phyloP scores from a whole-genome alignment of 1,139 yeast genomes.

The Candida pseudocylindracea region DNA sequence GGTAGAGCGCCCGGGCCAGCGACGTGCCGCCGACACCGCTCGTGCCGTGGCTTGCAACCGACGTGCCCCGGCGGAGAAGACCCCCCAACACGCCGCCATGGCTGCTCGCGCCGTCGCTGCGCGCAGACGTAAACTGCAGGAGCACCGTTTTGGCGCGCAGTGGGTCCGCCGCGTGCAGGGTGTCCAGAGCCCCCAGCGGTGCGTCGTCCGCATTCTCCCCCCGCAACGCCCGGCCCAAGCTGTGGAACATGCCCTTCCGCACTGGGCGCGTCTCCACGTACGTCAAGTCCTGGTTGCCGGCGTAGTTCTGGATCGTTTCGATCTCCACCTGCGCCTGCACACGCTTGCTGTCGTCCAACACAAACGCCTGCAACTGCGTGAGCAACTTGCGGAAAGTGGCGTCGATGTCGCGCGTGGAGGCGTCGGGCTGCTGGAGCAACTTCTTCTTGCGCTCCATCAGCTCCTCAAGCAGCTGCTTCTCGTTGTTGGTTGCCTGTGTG shows the following conservation, averaged over 20 bases:
- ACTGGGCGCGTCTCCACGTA: slow-evolving; percentile 13
- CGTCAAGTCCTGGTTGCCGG: slow-evolving; percentile 51
- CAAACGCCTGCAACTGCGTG: slow-evolving; percentile 32
- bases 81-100: too few species aligned
- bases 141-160: not conserved
- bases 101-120: too few species aligned
- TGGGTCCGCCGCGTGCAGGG: slow-evolving; percentile 2
- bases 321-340: slow-evolving; percentile 68
- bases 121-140: too few species aligned
- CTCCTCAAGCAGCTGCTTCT: slow-evolving; percentile 30
- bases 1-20: slow-evolving; percentile 32
- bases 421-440: slow-evolving; percentile 6
- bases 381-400: slow-evolving; percentile 33
- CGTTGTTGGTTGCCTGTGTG: slow-evolving; percentile 20
- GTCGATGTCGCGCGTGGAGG: slow-evolving; percentile 24
- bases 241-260: slow-evolving; percentile 20
- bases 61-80: not conserved
- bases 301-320: slow-evolving; percentile 74
- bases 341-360: slow-evolving; percentile 52
- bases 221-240: not conserved
- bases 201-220: slow-evolving; percentile 1
- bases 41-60: not conserved
- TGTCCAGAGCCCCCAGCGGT: not conserved
- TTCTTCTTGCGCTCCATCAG: slow-evolving; percentile 5
- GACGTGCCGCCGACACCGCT: too few species aligned